These are phyloP conservation scores for Ulota crispa DNA, from an alignment of 225 moss, liverwort and hornwort genomes.

Conservation along the genomic window DNA sequence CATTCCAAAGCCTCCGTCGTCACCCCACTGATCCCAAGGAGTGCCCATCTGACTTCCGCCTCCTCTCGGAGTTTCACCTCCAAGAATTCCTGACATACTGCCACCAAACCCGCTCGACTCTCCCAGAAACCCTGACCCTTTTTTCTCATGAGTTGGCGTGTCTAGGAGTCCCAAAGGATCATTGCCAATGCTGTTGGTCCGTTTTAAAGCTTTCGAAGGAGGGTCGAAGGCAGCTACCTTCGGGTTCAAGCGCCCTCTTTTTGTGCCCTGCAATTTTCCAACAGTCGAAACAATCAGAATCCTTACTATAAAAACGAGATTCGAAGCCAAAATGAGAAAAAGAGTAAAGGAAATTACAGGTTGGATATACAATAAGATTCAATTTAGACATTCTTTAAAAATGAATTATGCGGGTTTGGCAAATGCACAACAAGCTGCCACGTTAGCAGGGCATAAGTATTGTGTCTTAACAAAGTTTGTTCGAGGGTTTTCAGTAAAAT, in stretches of 20 bases:
- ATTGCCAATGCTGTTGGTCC: constrained; percentile 64
- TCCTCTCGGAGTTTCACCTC: constrained; percentile 72
- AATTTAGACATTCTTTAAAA: no score
- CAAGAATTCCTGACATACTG: constrained; percentile 54
- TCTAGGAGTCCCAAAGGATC: constrained; percentile 75
- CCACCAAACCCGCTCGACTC: constrained; percentile 69
- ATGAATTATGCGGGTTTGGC: no score
- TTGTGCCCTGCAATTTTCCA: constrained; percentile 64
- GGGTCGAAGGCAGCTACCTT: constrained; percentile 64
- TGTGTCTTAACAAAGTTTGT: no score
- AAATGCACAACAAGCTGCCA: no score
- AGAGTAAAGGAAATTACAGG: no score
- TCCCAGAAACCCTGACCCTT: constrained; percentile 53
- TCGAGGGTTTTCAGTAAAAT: not conserved
- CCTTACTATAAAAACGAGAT: not conserved
- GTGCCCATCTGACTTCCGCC: constrained; percentile 74
- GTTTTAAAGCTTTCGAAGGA: constrained; percentile 72
- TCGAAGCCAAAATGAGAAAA: no score
- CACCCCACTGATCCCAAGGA: constrained; percentile 94
- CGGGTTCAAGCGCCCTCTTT: constrained; percentile 70
- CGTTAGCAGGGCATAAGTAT: no score
- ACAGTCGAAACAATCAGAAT: constrained; percentile 14
- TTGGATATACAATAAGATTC: no score
- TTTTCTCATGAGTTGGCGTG: constrained; percentile 61
- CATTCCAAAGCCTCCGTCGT: constrained; percentile 77